Percentiles rank a stretch among this genome's conserved stretches.
phyloP scores from a whole-genome alignment of 257 asterid genomes.

The Oldenlandia corymbosa region DNA sequence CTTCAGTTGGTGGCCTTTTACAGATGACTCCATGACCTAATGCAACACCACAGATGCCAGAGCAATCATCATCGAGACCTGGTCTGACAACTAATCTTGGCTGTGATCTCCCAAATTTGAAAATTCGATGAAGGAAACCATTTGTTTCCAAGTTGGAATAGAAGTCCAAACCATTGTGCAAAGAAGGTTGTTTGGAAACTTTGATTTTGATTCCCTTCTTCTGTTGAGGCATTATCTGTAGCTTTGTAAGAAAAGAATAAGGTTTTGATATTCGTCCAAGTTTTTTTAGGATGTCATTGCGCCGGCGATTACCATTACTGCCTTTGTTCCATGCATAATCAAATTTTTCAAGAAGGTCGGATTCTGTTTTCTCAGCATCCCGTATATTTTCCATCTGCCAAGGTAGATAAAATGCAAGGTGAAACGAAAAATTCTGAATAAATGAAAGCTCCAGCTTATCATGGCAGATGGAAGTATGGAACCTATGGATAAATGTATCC shows the following conservation, averaged over 20 bases:
- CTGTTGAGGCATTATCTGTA: slow-evolving; percentile 37
- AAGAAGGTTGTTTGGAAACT: slow-evolving; percentile 24
- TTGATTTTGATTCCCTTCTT: slow-evolving; percentile 56
- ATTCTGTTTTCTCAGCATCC: slow-evolving; percentile 78
- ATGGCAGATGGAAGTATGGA: neutral
- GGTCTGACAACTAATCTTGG: slow-evolving; percentile 27
- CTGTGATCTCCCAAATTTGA: slow-evolving; percentile 48
- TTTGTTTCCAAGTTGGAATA: slow-evolving; percentile 19
- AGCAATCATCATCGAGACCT: slow-evolving; percentile 13
- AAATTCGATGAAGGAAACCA: slow-evolving; percentile 32
- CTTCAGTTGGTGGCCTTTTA: slow-evolving; percentile 48
- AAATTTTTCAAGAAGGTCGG: slow-evolving; percentile 63
- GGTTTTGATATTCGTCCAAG: slow-evolving; percentile 33
- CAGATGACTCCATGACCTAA: slow-evolving; percentile 62
- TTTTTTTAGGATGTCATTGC: slow-evolving; percentile 43
- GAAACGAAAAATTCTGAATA: neutral
- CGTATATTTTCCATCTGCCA: slow-evolving; percentile 58
- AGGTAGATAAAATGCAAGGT: slow-evolving; percentile 11
- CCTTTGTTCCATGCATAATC: slow-evolving; percentile 96
- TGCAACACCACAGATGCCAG: slow-evolving; percentile 62
- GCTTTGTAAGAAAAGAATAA: slow-evolving; percentile 39
- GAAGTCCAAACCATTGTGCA: slow-evolving; percentile 26
- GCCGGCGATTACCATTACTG: slow-evolving; percentile 71
- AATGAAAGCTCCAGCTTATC: neutral
- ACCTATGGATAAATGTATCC: neutral